Evolutionary conservation across 495 filamentous ascomycete genomes (phyloP), one percentile per base, ranked within the genome.

Genomic region (Clavariopsis aquatica): DNA sequence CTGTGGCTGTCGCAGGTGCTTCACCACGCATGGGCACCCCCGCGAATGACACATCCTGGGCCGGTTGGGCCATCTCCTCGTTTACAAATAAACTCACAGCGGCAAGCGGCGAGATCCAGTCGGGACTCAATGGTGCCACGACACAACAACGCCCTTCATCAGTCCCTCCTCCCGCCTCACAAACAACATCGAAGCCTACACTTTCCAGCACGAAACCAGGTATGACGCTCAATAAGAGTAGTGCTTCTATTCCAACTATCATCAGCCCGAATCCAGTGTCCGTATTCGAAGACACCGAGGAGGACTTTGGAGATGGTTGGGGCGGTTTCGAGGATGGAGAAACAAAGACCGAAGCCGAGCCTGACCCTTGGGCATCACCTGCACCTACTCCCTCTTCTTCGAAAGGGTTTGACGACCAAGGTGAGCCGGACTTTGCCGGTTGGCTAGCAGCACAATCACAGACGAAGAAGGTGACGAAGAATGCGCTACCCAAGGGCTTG

Each of bases 31-130:
- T 95, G 79, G 88, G 87, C 60, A 94, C 90, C 1, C 82, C 85
- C 5, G 87, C 89, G 12, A 85, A 80, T 57, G 85, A 88, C 59
- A 84, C 86, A 15, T 84, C 86, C 24, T 97, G 93, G 95, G 85
- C 93, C 5, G 94, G 95, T 45, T 98, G 94, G 94, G 94, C 94
- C 0, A 96, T 98, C 49, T 96, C 94, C 1, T 96, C 91, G n/a
- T 97, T 98, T 75, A 96, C 94, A 4, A 96, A 96, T 75, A 97
- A 95, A 70, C 72, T 98, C 27, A 84, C 89, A 13, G 75, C 90
- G 2, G 90, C 91, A 1, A 87, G 86, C 27, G 94, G 94, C 19
- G 88, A 96, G 49, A 97, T 98, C 49, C 82, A 92, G 67, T 71
- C 83, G 12, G 78, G 76, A 31, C 62, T 74, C n/a, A 74, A 71